Percentiles rank a stretch among this genome's conserved stretches.
Evolutionary conservation across 78 protist genomes (phyloP).

Genomic region (Guillardia theta): DNA sequence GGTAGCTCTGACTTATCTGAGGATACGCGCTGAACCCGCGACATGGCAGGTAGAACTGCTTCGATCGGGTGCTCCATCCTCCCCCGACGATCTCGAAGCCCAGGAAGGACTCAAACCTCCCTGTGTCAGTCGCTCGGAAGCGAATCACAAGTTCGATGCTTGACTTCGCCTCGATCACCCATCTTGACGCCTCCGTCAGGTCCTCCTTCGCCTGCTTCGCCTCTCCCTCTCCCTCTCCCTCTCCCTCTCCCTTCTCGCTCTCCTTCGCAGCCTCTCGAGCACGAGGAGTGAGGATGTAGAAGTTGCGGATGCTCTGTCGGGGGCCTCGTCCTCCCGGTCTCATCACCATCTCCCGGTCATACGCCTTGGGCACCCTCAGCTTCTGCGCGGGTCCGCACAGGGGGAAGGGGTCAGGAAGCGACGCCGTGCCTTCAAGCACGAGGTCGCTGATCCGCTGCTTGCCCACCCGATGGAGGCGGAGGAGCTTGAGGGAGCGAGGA

Average conservation of each 20-base stretch:
- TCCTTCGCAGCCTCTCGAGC: background rate
- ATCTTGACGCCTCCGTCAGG: slow-evolving; percentile 2
- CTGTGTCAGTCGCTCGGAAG: background rate
- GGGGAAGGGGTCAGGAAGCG: background rate
- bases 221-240: background rate
- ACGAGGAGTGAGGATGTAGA: slow-evolving; percentile 11
- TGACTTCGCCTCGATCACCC: background rate
- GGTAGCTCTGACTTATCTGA: slow-evolving; percentile 47
- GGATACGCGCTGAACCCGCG: slow-evolving; percentile 46
- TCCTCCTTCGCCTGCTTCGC: background rate
- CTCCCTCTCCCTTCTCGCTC: background rate
- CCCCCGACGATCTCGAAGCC: slow-evolving; percentile 46
- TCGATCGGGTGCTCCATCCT: background rate
- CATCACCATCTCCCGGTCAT: background rate
- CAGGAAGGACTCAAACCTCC: background rate
- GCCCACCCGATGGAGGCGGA: background rate
- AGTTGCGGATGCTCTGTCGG: background rate
- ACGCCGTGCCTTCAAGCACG: background rate
- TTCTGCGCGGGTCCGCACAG: background rate
- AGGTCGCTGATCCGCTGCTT: background rate
- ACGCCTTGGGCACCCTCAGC: background rate
- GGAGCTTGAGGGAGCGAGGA: background rate
- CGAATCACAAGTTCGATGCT: background rate
- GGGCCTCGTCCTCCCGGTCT: background rate
- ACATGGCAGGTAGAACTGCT: background rate